Percentiles rank a stretch among this genome's conserved stretches.
phyloP scores from a whole-genome alignment of 176 grass and related monocot genomes.

The Carex parvula region DNA sequence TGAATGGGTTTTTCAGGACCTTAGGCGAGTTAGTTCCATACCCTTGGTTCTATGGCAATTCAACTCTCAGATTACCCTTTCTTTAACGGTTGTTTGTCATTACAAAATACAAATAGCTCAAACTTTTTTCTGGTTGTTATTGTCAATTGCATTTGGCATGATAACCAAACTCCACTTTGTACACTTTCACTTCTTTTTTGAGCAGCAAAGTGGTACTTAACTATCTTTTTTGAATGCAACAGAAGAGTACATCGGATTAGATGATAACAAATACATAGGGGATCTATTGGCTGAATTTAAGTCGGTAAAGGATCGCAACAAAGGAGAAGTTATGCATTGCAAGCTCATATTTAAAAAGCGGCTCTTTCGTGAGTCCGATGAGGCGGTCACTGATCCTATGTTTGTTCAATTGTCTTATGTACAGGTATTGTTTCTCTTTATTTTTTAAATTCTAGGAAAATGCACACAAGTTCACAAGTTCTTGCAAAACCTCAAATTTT shows the following conservation, averaged over 20 bases:
- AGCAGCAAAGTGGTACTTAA: slow-evolving; percentile 2
- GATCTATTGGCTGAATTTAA: slow-evolving; percentile 99
- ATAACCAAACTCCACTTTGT: not conserved
- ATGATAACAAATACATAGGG: slow-evolving; percentile 98
- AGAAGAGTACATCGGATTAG: slow-evolving; percentile 92
- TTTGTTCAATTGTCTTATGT: slow-evolving; percentile 97
- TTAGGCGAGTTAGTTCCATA: not conserved
- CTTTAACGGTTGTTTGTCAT: not conserved
- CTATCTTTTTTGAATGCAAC: slow-evolving; percentile 18
- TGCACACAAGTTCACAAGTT: not conserved
- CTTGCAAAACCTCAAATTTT: slow-evolving; percentile 2
- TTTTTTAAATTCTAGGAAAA: not conserved
- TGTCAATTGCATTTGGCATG: not conserved
- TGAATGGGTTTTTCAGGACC: not conserved
- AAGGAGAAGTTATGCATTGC: slow-evolving; percentile 96
- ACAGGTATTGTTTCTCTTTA: slow-evolving; percentile 48
- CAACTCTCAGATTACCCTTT: not conserved
- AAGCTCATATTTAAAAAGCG: slow-evolving; percentile 99
- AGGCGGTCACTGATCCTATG: slow-evolving; percentile 96
- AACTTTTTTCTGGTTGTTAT: not conserved
- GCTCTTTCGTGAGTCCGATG: slow-evolving; percentile 94
- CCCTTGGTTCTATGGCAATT: not conserved
- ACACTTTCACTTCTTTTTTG: not conserved
- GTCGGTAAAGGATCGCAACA: slow-evolving; percentile 84
- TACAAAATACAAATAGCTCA: not conserved